phyloP scores from a whole-genome alignment of 1,139 yeast genomes.

The Saccharomycopsis phalli region DNA sequence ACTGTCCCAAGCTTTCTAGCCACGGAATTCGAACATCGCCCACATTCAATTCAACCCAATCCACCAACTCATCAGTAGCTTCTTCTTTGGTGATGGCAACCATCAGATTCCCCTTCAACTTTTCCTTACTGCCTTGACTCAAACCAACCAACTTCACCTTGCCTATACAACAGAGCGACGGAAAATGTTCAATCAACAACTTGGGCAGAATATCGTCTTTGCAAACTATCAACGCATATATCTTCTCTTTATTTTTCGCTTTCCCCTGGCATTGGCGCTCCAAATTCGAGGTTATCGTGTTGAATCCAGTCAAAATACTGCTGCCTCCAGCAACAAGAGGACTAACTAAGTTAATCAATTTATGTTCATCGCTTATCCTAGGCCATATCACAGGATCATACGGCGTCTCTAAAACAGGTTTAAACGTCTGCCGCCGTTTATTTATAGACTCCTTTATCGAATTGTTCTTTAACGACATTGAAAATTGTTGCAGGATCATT shows the following conservation, averaged over 20 bases:
- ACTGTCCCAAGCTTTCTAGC: slow-evolving; percentile 31
- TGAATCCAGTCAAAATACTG: slow-evolving; percentile 41
- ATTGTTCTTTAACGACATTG: too few species aligned
- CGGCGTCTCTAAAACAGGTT: slow-evolving; percentile 55
- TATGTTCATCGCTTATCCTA: slow-evolving; percentile 31
- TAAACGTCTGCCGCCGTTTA: slow-evolving; percentile 44
- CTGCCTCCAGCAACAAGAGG: slow-evolving; percentile 27
- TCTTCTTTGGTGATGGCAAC: slow-evolving; percentile 15
- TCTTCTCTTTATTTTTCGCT: slow-evolving; percentile 16
- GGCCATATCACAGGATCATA: slow-evolving; percentile 51
- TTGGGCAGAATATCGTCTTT: slow-evolving; percentile 44
- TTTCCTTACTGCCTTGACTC: slow-evolving; percentile 38
- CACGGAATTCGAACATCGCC: slow-evolving; percentile 38
- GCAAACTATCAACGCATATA: slow-evolving; percentile 39
- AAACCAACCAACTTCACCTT: slow-evolving; percentile 39
- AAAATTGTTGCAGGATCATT: too few species aligned
- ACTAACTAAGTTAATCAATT: slow-evolving; percentile 35
- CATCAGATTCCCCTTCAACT: slow-evolving; percentile 28
- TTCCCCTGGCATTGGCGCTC: slow-evolving; percentile 38
- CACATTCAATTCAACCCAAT: slow-evolving; percentile 29
- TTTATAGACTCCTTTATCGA: slow-evolving; percentile 31
- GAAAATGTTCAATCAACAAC: slow-evolving; percentile 43
- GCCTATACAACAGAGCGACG: slow-evolving; percentile 41
- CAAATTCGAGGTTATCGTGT: slow-evolving; percentile 40
- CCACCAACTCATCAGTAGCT: slow-evolving; percentile 29